Evolutionary conservation across 805 yeast genomes (phyloP), one percentile per base, ranked within the genome.

Genomic region (Kodamaea kakaduensis): DNA sequence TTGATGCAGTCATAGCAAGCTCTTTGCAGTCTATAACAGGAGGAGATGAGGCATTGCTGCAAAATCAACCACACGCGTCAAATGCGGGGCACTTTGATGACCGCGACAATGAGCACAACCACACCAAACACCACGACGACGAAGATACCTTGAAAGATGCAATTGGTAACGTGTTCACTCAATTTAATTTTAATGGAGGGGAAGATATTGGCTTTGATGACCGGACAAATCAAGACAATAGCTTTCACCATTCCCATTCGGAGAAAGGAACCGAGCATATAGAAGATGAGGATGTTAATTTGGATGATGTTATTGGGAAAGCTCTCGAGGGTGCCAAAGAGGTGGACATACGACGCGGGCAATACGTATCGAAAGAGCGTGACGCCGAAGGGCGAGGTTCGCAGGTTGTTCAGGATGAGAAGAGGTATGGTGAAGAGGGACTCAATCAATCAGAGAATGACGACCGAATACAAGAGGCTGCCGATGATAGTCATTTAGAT

Each of bases 91-190:
- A 17, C 9, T 20, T 16, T 16, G 30, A 10, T 6, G 16, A 26
- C 17, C 25, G 14, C 25, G 14, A 18, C 20, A 30, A 7, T 17
- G 16, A 18, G 14, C 17, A n/a, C 31, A 37, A 6, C 26, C 34
- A 17, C 28, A 21, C 12, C 17, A 23, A 25, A 10, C 35, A 44
- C 14, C 41, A 40, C 12, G 52, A 43, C 14, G 61, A 56, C 29
- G 18, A 46, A 6, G 60, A 54, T 17, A n/a, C n/a, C n/a, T 43
- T 60, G 30, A 61, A 61, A 35, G 54, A 52, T 28, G 67, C 67
- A 22, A 61, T 65, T 26, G 69, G 66, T 12, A 59, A 60, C 41
- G 70, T 62, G 1, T 61, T 66, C 41, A 52, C 51, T 44, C 64
- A 48, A 43, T 61, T 56, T 43, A 58, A 46, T 37, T 51, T 45